A percentile compares a stretch with the other conserved stretches of the same genome.
Conservation (phyloP, 2,329 filamentous ascomycete genomes). For the Zasmidium cellare region DNA sequence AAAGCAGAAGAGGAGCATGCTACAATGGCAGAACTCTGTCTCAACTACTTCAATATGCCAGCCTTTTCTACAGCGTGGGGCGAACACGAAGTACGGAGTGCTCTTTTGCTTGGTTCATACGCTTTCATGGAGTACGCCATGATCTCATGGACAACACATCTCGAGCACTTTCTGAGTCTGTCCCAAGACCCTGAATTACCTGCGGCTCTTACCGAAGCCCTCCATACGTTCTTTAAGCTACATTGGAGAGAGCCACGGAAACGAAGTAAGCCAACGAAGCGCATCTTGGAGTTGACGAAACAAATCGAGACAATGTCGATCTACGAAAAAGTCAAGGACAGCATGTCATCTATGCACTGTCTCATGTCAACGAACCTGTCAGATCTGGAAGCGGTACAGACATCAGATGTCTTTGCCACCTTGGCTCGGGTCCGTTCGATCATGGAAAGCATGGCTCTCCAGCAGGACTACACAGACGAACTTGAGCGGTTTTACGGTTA, state of each 20-base stretch:
- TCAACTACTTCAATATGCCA: conserved; percentile 1
- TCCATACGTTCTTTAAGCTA: not conserved
- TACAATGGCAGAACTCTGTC: not conserved
- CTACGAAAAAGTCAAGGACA: not conserved
- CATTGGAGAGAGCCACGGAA: conserved; percentile 5
- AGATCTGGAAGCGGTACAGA: not conserved
- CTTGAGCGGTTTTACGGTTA: conserved; percentile 3
- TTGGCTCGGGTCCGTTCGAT: not conserved
- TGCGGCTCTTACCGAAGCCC: not conserved
- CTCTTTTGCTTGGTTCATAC: conserved; percentile 1
- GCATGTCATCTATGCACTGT: not conserved
- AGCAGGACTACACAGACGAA: not conserved
- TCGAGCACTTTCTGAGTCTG: not conserved
- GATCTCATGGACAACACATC: conserved; percentile 5
- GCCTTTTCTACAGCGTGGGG: not conserved
- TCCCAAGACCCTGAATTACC: not conserved
- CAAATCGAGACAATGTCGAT: not conserved
- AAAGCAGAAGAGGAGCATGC: not conserved
- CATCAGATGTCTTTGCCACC: not conserved
- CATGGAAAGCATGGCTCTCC: not conserved
- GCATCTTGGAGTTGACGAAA: not conserved
- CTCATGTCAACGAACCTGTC: not conserved
- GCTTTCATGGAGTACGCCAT: conserved; percentile 15
- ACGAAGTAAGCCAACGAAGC: not conserved
- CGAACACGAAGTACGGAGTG: not conserved